Conservation (phyloP, 148 eudicot genomes). For the Bassia scoparia region DNA sequence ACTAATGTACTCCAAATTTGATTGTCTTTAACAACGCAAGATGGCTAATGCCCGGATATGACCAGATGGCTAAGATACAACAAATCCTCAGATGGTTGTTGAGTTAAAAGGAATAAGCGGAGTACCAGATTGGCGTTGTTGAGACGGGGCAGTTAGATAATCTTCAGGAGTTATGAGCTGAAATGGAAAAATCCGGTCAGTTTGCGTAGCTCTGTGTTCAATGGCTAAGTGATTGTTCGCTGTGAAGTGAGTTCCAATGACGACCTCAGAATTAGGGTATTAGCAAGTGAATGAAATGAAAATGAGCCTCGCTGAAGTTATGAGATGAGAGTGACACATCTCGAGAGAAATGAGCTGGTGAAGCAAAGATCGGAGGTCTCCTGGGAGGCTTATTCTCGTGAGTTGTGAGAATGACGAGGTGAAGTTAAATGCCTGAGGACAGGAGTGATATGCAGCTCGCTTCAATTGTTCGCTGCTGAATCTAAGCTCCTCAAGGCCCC, state of each 20-base stretch:
- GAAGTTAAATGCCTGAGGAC: constrained; percentile 6
- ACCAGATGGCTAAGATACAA: constrained; percentile 10
- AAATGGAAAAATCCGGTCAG: background rate
- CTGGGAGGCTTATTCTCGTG: constrained; percentile 2
- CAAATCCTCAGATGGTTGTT: constrained; percentile 8
- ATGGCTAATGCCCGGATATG: background rate
- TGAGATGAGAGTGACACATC: constrained; percentile 23
- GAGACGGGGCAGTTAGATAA: constrained; percentile 15
- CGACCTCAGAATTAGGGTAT: constrained; percentile 11
- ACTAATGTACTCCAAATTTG: background rate
- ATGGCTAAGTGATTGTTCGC: constrained; percentile 3
- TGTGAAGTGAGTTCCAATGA: constrained; percentile 12
- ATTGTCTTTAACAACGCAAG: background rate
- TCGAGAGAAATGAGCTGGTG: constrained; percentile 18
- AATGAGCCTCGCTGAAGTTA: constrained; percentile 16
- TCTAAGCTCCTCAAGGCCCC: constrained; percentile 2
- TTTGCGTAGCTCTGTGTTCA: background rate
- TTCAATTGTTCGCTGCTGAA: constrained; percentile 8
- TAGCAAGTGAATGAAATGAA: constrained; percentile 16
- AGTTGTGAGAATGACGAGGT: background rate
- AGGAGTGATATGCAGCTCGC: constrained; percentile 3
- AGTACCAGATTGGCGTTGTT: constrained; percentile 7
- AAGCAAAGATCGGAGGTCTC: constrained; percentile 7
- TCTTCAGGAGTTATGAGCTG: constrained; percentile 18
- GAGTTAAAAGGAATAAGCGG: constrained; percentile 1